These are phyloP conservation scores for Millerozyma acaciae DNA, from an alignment of 805 yeast species.

Conservation along the genomic window DNA sequence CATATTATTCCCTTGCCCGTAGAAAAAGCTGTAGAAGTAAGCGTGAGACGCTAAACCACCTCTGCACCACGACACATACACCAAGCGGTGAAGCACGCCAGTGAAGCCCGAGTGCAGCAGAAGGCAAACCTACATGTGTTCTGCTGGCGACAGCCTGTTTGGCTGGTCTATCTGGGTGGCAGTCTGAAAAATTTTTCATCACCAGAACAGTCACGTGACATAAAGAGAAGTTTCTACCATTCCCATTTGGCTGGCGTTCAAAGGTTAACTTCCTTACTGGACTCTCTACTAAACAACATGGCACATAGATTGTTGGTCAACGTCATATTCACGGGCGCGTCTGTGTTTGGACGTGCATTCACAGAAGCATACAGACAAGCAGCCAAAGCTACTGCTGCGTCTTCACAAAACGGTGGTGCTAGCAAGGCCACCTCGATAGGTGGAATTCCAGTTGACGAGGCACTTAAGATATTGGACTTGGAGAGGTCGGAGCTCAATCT, in stretches of 20 bases:
- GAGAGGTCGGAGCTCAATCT: conserved; percentile 52
- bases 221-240: not conserved
- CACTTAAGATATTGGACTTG: conserved; percentile 83
- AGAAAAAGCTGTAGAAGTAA: too few relatives aligned
- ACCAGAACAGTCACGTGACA: conserved; percentile 2
- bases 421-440: conserved; percentile 53
- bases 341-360: conserved; percentile 93
- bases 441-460: conserved; percentile 85
- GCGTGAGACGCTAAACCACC: too few relatives aligned
- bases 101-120: too few relatives aligned
- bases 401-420: conserved; percentile 43
- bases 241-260: not conserved
- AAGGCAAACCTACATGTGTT: too few relatives aligned
- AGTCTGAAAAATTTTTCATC: conserved; percentile 2
- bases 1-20: conserved; percentile 30
- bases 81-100: too few relatives aligned
- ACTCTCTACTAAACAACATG: conserved; percentile 38
- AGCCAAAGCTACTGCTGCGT: conserved; percentile 85
- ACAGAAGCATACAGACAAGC: conserved; percentile 97
- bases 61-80: too few relatives aligned
- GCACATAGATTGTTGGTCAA: conserved; percentile 90
- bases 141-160: too few relatives aligned
- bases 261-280: not conserved
- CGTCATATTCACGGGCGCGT: conserved; percentile 90
- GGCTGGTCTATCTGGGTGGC: not conserved